Evolutionary conservation across 768 basidiomycete species (phyloP), one percentile per base, ranked within the genome.

Genomic region (Pleurotus platypus): DNA sequence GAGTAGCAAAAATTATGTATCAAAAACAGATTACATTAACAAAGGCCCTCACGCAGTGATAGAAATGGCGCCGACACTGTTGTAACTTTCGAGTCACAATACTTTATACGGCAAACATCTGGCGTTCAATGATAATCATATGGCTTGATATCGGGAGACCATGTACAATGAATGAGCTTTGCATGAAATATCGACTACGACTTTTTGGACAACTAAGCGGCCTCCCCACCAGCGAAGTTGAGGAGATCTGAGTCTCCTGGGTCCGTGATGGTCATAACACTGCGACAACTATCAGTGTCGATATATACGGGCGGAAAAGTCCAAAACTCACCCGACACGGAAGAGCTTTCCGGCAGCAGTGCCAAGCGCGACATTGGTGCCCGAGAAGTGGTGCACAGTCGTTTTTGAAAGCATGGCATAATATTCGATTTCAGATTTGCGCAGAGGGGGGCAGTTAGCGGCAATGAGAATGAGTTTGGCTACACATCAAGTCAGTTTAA

Each of bases 331-430:
- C 92, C 93, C 95, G 60, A 98, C 96, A 64, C 95, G 94, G 92
- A 98, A 99, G 64, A 98, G 87, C 78, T 95, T 96, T 72, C 97
- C 97, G 58, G 97, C 95, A 73, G 97, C 97, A 50, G 97, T 99
- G 58, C 97, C 97, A 62, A 99, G 89, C 59, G 96, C 92, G 65
- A 98, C 94, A 72, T 99, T 99, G 62, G 94, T 94, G 62, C 97
- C 97, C 62, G 86, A 81, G 74, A 97, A 99, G 80, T 98, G 95
- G 78, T 98, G 97, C 57, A 98, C 96, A 57, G 91, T 86, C 57
- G 96, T 98, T 83, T 99, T 99, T 64, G 94, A 97, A 72, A 99
- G 83, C 95, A 97, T 97, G 78, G 94, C 97, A 72, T 98, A 99
- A 83, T 98, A 99, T 81, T 99, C 97, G 58, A 99, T 83, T 82